Evolutionary conservation across 2,329 filamentous ascomycete genomes (phyloP).

Genomic region (Leptographium radiaticola): DNA sequence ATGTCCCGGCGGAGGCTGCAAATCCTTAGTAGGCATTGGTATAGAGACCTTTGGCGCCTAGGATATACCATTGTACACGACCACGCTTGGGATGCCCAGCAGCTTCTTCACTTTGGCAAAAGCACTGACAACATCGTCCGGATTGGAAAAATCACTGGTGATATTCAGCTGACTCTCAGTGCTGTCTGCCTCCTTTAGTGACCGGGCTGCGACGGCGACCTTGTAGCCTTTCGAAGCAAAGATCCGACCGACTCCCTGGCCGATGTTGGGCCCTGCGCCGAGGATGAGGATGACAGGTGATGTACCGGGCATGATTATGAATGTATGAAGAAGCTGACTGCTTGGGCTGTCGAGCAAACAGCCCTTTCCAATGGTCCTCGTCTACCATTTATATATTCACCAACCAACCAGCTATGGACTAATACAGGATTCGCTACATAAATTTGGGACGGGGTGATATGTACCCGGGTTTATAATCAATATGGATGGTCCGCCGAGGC

Average conservation of each 20-base stretch:
- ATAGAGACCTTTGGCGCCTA: too few species aligned
- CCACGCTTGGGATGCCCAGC: conserved; percentile 26
- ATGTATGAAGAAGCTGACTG: too few species aligned
- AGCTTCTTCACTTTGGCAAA: conserved; percentile 24
- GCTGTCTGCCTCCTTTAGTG: conserved; percentile 16
- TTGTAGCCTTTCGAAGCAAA: conserved; percentile 29
- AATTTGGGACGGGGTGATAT: too few species aligned
- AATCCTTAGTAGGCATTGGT: not conserved
- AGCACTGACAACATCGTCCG: conserved; percentile 18
- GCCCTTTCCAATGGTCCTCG: too few species aligned
- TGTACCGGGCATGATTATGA: conserved; percentile 7
- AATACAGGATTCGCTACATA: too few species aligned
- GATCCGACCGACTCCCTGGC: conserved; percentile 20
- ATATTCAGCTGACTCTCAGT: conserved; percentile 19
- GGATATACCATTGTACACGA: conserved; percentile 26
- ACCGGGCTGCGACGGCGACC: conserved; percentile 25
- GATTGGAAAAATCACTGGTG: conserved; percentile 21
- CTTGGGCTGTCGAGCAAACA: too few species aligned
- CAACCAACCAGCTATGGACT: too few species aligned
- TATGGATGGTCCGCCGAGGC: too few species aligned
- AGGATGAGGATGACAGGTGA: conserved; percentile 24
- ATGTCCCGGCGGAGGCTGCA: conserved; percentile 1
- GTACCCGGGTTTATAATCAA: too few species aligned
- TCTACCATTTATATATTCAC: too few species aligned
- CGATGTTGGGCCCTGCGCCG: conserved; percentile 28